These are phyloP conservation scores for Solanum chmielewskii DNA, from an alignment of 257 asterid species.

Conservation along the genomic window DNA sequence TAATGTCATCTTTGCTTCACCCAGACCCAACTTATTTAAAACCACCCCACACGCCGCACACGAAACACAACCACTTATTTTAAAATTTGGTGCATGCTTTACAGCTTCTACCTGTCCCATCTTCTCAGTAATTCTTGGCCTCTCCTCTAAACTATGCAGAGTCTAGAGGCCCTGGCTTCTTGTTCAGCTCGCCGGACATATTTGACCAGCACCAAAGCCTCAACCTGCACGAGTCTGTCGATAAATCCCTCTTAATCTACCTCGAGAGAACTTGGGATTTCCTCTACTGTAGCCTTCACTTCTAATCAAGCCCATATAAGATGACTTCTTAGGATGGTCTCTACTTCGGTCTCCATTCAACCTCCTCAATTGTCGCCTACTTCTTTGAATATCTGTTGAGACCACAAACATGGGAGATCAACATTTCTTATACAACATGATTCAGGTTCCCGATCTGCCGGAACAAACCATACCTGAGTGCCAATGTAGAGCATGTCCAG, in stretches of 20 bases:
- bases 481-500: neutral
- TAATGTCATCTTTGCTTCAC: neutral
- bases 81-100: neutral
- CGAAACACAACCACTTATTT: neutral
- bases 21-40: neutral
- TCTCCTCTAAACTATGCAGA: neutral
- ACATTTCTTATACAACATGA: neutral
- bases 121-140: neutral
- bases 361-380: neutral
- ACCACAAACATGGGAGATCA: neutral
- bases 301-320: neutral
- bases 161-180: neutral
- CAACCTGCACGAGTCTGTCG: neutral
- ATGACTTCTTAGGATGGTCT: neutral
- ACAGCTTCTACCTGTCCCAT: neutral
- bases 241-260: neutral
- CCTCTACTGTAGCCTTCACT: neutral
- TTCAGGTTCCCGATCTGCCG: neutral
- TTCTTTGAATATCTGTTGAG: neutral
- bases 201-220: neutral
- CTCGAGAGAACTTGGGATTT: neutral
- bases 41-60: neutral
- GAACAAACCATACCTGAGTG: neutral
- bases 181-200: neutral
- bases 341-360: neutral